Evolutionary conservation across 1,284 basidiomycete genomes (phyloP).

Genomic region (Hypsizygus ulmarius): DNA sequence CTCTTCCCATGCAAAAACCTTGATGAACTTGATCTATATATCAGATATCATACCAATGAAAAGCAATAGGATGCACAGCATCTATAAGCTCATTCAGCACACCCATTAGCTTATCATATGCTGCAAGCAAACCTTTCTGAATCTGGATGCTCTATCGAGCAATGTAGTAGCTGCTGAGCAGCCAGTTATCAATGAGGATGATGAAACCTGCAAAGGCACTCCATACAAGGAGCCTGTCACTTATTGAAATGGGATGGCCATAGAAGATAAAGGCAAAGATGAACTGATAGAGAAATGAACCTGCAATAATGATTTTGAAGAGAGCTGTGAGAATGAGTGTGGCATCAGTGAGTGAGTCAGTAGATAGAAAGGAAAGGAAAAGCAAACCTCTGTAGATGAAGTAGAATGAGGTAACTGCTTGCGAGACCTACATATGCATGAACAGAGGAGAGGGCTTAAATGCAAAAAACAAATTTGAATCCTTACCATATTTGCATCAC

Average conservation of each 20-base stretch:
- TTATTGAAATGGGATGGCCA: background rate
- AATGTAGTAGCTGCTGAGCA: constrained; percentile 66
- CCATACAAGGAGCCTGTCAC: constrained; percentile 69
- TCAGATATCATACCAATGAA: too few species aligned
- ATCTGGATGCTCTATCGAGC: constrained; percentile 64
- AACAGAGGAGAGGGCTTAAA: background rate
- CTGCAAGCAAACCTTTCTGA: constrained; percentile 68
- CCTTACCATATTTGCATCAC: constrained; percentile 55
- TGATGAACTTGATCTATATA: constrained; percentile 73
- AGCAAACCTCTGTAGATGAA: constrained; percentile 52
- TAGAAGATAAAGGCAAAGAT: constrained; percentile 24
- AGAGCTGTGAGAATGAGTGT: too few species aligned
- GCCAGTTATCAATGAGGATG: constrained; percentile 73
- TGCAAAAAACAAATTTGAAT: background rate
- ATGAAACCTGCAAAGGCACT: constrained; percentile 84
- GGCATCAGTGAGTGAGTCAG: too few species aligned
- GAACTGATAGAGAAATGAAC: constrained; percentile 76
- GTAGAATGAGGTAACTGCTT: constrained; percentile 52
- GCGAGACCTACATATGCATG: constrained; percentile 36
- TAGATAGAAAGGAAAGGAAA: too few species aligned
- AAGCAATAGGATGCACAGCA: too few species aligned
- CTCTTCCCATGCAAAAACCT: constrained; percentile 84
- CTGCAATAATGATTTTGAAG: constrained; percentile 78
- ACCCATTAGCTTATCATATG: constrained; percentile 82
- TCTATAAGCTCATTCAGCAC: constrained; percentile 85